These are phyloP conservation scores for Hamamelis virginiana DNA, from an alignment of 164 flowering plant genomes.

Conservation along the genomic window DNA sequence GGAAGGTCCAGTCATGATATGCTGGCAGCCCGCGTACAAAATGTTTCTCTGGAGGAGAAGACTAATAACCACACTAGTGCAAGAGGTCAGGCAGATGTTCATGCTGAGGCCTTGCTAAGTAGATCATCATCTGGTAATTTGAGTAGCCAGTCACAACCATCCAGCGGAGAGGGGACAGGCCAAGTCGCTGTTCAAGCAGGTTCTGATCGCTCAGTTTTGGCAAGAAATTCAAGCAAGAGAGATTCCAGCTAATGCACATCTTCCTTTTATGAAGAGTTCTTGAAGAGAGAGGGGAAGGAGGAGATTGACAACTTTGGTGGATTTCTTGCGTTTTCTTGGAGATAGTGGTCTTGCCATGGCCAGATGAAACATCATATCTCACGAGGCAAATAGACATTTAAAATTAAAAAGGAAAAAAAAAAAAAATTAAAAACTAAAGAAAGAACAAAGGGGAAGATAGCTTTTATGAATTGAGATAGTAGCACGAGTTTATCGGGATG, in stretches of 20 bases:
- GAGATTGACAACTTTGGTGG: neutral
- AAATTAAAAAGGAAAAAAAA: neutral
- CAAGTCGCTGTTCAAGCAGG: slow-evolving; percentile 13
- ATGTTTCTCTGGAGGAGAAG: slow-evolving; percentile 25
- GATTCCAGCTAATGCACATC: slow-evolving; percentile 9
- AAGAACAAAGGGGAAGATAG: neutral
- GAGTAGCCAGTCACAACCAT: slow-evolving; percentile 17
- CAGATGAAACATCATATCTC: slow-evolving; percentile 3
- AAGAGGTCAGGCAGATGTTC: slow-evolving; percentile 3
- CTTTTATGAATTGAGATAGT: slow-evolving; percentile 13
- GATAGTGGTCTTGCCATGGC: slow-evolving; percentile 10
- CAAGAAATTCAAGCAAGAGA: slow-evolving; percentile 19
- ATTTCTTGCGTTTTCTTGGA: slow-evolving; percentile 9
- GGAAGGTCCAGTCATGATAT: slow-evolving; percentile 15
- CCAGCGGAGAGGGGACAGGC: slow-evolving; percentile 8
- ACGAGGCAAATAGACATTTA: neutral
- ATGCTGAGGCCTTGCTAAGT: slow-evolving; percentile 6
- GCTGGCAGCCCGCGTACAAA: slow-evolving; percentile 19
- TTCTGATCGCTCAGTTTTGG: slow-evolving; percentile 11
- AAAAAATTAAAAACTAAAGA: neutral
- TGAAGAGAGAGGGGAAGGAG: neutral
- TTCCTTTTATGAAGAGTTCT: neutral
- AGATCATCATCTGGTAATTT: slow-evolving; percentile 26
- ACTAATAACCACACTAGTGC: slow-evolving; percentile 1
- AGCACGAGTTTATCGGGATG: slow-evolving; percentile 16